Conservation (phyloP, 768 basidiomycete species). For the Boletus pseudopeckii region DNA sequence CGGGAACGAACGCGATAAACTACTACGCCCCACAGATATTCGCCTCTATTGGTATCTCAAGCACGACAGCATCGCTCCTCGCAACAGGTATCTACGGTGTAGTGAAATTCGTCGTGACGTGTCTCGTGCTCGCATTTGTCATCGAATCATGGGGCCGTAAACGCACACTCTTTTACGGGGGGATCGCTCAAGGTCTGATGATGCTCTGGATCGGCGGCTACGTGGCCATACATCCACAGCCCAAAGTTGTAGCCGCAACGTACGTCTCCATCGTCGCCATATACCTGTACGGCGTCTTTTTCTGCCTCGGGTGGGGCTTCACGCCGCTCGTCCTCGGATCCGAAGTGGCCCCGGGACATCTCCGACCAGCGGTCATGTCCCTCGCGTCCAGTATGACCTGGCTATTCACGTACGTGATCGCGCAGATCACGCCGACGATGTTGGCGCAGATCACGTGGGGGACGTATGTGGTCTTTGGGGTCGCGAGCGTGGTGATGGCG, state of each 20-base stretch:
- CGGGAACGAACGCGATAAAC: no score
- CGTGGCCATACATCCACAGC: conserved; percentile 28
- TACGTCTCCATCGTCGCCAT: conserved; percentile 36
- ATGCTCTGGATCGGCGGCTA: conserved; percentile 39
- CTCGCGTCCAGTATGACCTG: conserved; percentile 33
- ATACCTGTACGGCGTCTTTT: conserved; percentile 37
- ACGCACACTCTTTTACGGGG: conserved; percentile 34
- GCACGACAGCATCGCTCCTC: conserved; percentile 31
- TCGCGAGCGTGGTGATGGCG: conserved; percentile 29
- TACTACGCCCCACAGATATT: conserved; percentile 40
- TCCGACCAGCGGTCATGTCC: conserved; percentile 32
- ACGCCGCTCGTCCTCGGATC: conserved; percentile 34
- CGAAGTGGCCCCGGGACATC: conserved; percentile 37
- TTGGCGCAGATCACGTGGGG: conserved; percentile 26
- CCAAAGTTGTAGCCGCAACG: conserved; percentile 25
- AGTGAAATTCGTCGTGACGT: conserved; percentile 35
- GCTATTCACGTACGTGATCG: conserved; percentile 38
- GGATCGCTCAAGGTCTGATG: conserved; percentile 32
- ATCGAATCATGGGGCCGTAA: conserved; percentile 41
- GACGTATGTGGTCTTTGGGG: conserved; percentile 34
- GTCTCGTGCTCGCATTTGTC: conserved; percentile 33
- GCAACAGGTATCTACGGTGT: conserved; percentile 42
- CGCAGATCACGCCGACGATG: conserved; percentile 38
- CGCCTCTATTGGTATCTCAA: conserved; percentile 32
- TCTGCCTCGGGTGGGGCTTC: conserved; percentile 34